phyloP scores from a whole-genome alignment of 208 protist species.

The Leishmania major region DNA sequence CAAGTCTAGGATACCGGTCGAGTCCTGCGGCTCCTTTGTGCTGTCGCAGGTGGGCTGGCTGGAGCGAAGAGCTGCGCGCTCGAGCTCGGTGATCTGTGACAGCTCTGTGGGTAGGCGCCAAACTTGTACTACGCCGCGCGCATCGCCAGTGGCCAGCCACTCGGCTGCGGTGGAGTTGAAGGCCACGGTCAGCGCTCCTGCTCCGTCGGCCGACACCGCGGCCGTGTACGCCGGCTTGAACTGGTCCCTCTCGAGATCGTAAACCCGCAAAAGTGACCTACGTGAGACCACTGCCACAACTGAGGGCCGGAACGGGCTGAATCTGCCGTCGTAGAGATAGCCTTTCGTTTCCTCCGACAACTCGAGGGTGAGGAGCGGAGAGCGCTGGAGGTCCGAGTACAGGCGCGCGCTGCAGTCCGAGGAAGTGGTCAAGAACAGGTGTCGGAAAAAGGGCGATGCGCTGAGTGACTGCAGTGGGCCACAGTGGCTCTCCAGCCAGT shows the following conservation, averaged over 20 bases:
- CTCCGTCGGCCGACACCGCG: conserved; percentile 68
- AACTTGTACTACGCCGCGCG: conserved; percentile 59
- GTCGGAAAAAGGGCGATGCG: conserved; percentile 85
- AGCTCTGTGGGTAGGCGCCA: conserved; percentile 77
- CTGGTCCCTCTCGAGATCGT: conserved; percentile 79
- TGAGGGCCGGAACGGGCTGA: conserved; percentile 84
- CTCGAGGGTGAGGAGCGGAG: conserved; percentile 74
- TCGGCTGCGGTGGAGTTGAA: conserved; percentile 70
- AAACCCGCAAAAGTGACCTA: conserved; percentile 79
- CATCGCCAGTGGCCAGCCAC: conserved; percentile 84
- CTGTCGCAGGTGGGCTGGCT: conserved; percentile 29
- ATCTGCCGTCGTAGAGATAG: conserved; percentile 82
- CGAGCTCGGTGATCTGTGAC: conserved; percentile 72
- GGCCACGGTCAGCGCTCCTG: conserved; percentile 56
- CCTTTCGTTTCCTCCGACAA: conserved; percentile 81
- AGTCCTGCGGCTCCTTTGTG: conserved; percentile 12
- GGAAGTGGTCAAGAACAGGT: conserved; percentile 86
- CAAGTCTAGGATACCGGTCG: conserved; percentile 43
- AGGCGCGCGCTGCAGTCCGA: conserved; percentile 86
- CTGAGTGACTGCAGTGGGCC: conserved; percentile 82
- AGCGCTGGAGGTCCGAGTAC: conserved; percentile 77
- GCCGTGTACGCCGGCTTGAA: conserved; percentile 60
- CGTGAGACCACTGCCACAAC: conserved; percentile 84
- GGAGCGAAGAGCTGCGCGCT: conserved; percentile 71
- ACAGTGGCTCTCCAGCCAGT: conserved; percentile 73